These are phyloP conservation scores for Phytopythium boreale DNA, from an alignment of 352 stramenopile species.

Conservation along the genomic window DNA sequence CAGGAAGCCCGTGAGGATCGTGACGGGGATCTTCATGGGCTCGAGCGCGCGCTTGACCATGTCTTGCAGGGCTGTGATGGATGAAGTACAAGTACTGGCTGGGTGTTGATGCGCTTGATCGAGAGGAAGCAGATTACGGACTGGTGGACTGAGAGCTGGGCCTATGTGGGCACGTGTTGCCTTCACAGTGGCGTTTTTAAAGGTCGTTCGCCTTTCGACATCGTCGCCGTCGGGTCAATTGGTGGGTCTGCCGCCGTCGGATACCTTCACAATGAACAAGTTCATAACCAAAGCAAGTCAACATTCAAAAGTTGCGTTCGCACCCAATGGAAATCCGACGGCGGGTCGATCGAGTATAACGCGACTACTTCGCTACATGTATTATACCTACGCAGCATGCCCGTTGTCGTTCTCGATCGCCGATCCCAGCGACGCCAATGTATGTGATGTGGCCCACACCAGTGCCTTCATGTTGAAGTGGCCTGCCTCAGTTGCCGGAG, in stretches of 20 bases:
- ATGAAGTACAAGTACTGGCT: too few relatives aligned
- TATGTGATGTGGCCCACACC: too few relatives aligned
- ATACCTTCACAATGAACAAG: not conserved
- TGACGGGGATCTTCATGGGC: constrained; percentile 65
- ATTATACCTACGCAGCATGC: too few relatives aligned
- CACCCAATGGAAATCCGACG: not conserved
- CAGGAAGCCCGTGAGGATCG: constrained; percentile 92
- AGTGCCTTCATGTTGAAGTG: not conserved
- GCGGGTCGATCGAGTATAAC: not conserved
- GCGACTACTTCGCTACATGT: not conserved
- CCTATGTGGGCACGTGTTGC: too few relatives aligned
- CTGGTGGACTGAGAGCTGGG: not conserved
- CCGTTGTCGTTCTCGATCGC: too few relatives aligned
- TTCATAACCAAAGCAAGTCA: not conserved
- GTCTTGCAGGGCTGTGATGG: not conserved
- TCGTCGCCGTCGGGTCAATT: not conserved
- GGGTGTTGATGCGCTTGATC: not conserved
- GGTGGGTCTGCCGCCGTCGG: not conserved
- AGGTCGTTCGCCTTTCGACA: not conserved
- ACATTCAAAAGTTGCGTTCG: not conserved
- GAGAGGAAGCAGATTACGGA: not conserved
- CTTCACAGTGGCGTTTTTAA: not conserved
- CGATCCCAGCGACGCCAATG: too few relatives aligned
- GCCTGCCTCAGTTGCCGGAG: not conserved
- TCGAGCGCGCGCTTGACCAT: constrained; percentile 32